These are phyloP conservation scores for Rhizopus microsporus DNA, from an alignment of 371 early-diverging fungal genomes.

Conservation along the genomic window DNA sequence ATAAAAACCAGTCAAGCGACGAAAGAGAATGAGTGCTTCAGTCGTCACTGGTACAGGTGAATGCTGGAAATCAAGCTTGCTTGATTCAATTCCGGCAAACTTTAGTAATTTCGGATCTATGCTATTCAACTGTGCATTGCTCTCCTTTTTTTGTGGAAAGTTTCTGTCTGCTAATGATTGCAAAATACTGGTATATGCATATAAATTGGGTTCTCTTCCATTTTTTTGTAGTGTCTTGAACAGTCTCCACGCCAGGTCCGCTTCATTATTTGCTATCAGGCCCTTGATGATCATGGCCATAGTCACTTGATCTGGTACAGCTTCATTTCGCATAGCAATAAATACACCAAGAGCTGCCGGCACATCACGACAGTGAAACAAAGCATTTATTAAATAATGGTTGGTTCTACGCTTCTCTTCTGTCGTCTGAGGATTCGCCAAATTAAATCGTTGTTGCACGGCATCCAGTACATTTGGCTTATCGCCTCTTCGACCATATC, in stretches of 20 bases:
- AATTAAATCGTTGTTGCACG: neutral
- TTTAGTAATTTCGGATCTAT: slow-evolving; percentile 15
- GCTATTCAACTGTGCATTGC: neutral
- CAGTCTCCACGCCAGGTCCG: slow-evolving; percentile 38
- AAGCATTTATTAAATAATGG: slow-evolving; percentile 32
- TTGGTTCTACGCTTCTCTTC: slow-evolving; percentile 19
- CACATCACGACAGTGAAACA: slow-evolving; percentile 48
- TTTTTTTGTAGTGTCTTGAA: slow-evolving; percentile 32
- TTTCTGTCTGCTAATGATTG: slow-evolving; percentile 21
- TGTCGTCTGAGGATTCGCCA: neutral
- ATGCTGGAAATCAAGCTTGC: slow-evolving; percentile 8
- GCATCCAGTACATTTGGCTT: slow-evolving; percentile 22
- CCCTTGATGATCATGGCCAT: slow-evolving; percentile 48
- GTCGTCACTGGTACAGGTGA: slow-evolving; percentile 21
- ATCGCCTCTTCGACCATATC: slow-evolving; percentile 25
- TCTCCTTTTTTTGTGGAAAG: slow-evolving; percentile 10
- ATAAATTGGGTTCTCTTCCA: slow-evolving; percentile 36
- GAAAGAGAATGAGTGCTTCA: slow-evolving; percentile 36
- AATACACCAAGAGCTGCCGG: slow-evolving; percentile 40
- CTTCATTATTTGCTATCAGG: slow-evolving; percentile 39
- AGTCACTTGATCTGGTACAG: slow-evolving; percentile 43
- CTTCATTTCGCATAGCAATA: slow-evolving; percentile 31
- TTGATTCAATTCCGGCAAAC: slow-evolving; percentile 23
- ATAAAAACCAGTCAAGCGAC: slow-evolving; percentile 40
- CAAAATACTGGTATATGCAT: slow-evolving; percentile 37